Base-by-base conservation (phyloP, 225 moss, liverwort and hornwort species). In the Climacium dendroides region DNA sequence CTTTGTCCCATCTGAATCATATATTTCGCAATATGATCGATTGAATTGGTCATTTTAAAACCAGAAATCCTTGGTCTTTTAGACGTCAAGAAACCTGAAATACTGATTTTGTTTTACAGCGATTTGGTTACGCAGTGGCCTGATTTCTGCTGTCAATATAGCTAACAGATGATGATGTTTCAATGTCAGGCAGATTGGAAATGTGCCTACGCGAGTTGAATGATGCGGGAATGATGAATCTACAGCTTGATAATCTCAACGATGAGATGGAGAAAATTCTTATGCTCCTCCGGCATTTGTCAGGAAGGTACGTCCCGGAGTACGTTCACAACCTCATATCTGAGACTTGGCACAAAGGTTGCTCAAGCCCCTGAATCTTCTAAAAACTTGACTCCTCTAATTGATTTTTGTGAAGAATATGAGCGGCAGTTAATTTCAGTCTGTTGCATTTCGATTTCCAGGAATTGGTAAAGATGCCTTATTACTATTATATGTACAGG, bases 151-250 rank as follows among this genome's bases (percentile, higher is more conserved):
- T 88, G 79, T 53, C 82, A 71, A 69, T 61, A 19, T 65, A 80
- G 70, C 87, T 80, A 90, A 85, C 70, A 85, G 76, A 67, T 83
- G 83, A 83, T 60, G 86, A 75, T 84, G 72, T 87, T 85, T 89
- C 78, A 73, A 85, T 59, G 89, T 92, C 92, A 92, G 90, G 92
- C 91, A 91, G 93, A 91, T 93, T 93, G 93, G 88, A 91, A 84
- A 76, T 65, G 90, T 93, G 93, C 79, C 78, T 87, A 39, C 24
- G 67, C 67, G 91, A 91, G 88, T 87, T 93, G 74, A 88, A 71
- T 74, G 91, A 88, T 70, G 90, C 90, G n/a, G 89, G 89, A 65
- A 91, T 81, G 86, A 88, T 93, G 84, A 85, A 85, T 65, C 53
- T 85, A 29, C 91, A 90, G 88, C 88, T 93, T 81, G 90, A 91